Evolutionary conservation across 1,284 basidiomycete species (phyloP).

Genomic region (Malassezia equina): DNA sequence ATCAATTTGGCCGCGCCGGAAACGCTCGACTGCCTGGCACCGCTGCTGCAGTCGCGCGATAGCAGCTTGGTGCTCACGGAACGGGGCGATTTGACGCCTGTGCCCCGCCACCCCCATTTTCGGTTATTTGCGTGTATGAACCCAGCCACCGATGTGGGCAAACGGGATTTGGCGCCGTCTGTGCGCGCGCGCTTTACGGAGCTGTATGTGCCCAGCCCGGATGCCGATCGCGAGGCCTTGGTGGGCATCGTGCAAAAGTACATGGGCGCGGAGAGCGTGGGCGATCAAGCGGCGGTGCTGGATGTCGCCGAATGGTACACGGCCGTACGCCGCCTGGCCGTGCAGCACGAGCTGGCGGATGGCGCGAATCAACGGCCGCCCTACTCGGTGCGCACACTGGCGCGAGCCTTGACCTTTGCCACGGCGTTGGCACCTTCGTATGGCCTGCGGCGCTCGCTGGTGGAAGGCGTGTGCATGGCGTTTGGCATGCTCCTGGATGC

Average conservation of each 20-base stretch:
- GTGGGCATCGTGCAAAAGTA: conserved; percentile 80
- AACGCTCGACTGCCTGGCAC: conserved; percentile 83
- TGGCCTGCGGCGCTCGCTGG: conserved; percentile 68
- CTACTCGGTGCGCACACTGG: conserved; percentile 91
- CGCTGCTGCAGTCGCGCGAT: conserved; percentile 70
- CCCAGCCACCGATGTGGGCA: conserved; percentile 95
- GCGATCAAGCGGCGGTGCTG: conserved; percentile 77
- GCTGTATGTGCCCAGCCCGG: conserved; percentile 84
- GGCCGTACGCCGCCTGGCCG: conserved; percentile 69
- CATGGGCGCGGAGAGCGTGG: conserved; percentile 70
- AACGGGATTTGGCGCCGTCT: conserved; percentile 85
- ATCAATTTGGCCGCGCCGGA: conserved; percentile 90
- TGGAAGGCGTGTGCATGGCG: conserved; percentile 94
- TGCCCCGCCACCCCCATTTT: conserved; percentile 86
- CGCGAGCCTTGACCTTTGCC: conserved; percentile 82
- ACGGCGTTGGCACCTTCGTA: conserved; percentile 69
- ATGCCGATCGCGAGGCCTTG: conserved; percentile 80
- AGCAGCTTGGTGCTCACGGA: conserved; percentile 88
- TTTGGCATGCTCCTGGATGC: conserved; percentile 89
- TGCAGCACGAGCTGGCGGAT: conserved; percentile 76
- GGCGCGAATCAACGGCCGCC: conserved; percentile 90
- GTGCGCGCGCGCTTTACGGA: conserved; percentile 90
- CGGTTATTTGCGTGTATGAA: conserved; percentile 99
- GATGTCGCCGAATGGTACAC: conserved; percentile 85
- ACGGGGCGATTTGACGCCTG: conserved; percentile 78